Conservation (phyloP, 164 flowering plant species). For the Aristolochia fimbriata region DNA sequence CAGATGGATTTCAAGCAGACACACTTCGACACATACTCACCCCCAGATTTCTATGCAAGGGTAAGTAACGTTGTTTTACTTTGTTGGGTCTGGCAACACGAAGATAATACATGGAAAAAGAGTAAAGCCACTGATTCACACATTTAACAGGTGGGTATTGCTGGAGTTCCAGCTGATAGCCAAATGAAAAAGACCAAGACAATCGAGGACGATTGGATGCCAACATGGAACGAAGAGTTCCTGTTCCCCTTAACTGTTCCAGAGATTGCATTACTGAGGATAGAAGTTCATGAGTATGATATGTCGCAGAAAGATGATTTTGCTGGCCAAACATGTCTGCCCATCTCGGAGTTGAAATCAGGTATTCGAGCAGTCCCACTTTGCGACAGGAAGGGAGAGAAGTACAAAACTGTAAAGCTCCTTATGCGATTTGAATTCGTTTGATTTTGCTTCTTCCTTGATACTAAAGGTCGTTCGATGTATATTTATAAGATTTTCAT, state of each 20-base stretch:
- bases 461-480: background rate
- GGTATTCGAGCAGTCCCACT: slow-evolving; percentile 43
- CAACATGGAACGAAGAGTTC: slow-evolving; percentile 39
- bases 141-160: slow-evolving; percentile 35
- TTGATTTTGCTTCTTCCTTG: background rate
- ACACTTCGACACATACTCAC: slow-evolving; percentile 41
- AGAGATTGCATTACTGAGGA: slow-evolving; percentile 38
- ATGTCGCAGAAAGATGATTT: slow-evolving; percentile 39
- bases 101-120: too few relatives aligned
- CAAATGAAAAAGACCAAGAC: slow-evolving; percentile 23
- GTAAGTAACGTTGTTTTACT: slow-evolving; percentile 13
- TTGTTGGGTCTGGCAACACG: too few relatives aligned
- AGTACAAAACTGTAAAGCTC: slow-evolving; percentile 32
- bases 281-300: slow-evolving; percentile 44
- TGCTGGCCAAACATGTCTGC: slow-evolving; percentile 44
- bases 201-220: slow-evolving; percentile 35
- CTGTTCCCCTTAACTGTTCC: slow-evolving; percentile 37
- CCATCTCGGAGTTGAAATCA: slow-evolving; percentile 32
- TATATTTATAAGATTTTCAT: background rate
- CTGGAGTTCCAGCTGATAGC: slow-evolving; percentile 36
- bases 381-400: slow-evolving; percentile 21
- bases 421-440: slow-evolving; percentile 19
- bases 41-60: slow-evolving; percentile 48
- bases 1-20: slow-evolving; percentile 29
- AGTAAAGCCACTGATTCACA: too few relatives aligned